These are phyloP conservation scores for Pulicaria dysenterica DNA, from an alignment of 129 eudicot species.

Conservation along the genomic window DNA sequence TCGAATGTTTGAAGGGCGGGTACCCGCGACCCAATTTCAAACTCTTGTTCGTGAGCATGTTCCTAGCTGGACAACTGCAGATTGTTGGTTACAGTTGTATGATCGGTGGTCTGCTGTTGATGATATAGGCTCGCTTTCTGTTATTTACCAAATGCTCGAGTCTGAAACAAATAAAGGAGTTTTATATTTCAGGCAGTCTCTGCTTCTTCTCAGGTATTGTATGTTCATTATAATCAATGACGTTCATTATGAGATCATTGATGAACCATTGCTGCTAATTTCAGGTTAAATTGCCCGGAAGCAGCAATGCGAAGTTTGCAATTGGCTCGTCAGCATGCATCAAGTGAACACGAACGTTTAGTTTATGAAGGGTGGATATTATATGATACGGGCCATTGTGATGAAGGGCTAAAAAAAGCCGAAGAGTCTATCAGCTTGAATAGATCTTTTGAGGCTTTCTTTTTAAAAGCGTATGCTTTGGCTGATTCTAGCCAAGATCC, in stretches of 20 bases:
- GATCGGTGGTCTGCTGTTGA: constrained; percentile 95
- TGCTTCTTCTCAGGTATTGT: constrained; percentile 84
- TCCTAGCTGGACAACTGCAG: constrained; percentile 92
- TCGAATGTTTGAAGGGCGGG: constrained; percentile 90
- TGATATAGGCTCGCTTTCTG: constrained; percentile 96
- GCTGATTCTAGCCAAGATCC: constrained; percentile 98
- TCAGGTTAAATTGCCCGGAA: constrained; percentile 94
- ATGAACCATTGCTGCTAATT: constrained; percentile 8
- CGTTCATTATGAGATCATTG: not conserved
- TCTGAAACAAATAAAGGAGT: constrained; percentile 95
- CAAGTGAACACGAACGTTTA: constrained; percentile 82
- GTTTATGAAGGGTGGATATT: constrained; percentile 99
- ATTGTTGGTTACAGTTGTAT: constrained; percentile 92
- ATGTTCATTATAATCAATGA: not conserved
- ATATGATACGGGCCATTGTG: constrained; percentile 95
- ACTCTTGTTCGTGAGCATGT: constrained; percentile 90
- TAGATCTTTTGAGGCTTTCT: constrained; percentile 96
- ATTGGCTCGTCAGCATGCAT: constrained; percentile 89
- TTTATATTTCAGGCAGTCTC: constrained; percentile 87
- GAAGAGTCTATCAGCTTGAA: constrained; percentile 84
- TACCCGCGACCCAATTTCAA: constrained; percentile 81
- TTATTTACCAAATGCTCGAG: constrained; percentile 96
- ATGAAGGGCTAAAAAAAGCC: constrained; percentile 87
- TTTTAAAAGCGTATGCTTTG: constrained; percentile 95
- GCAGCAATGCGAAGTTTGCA: constrained; percentile 97